These are phyloP conservation scores for Dendrostoma leiphaemia DNA, from an alignment of 2,329 filamentous ascomycete genomes.

Conservation along the genomic window DNA sequence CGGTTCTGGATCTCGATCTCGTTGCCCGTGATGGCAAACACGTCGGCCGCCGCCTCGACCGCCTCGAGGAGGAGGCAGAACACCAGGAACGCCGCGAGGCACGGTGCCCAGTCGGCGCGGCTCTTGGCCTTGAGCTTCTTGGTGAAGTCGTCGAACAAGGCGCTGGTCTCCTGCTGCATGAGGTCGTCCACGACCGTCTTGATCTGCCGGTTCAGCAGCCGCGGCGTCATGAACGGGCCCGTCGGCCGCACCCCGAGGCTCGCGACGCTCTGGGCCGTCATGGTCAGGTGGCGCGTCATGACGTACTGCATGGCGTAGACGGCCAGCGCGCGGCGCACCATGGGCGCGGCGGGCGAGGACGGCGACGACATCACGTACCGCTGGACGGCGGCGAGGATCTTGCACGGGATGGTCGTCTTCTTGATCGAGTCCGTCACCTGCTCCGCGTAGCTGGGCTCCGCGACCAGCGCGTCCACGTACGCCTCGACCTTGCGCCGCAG, in stretches of 20 bases:
- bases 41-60: conserved; percentile 52
- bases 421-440: conserved; percentile 48
- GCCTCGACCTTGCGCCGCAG: conserved; percentile 44
- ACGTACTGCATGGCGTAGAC: conserved; percentile 59
- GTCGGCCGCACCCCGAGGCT: conserved; percentile 43
- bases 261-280: conserved; percentile 43
- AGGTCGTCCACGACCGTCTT: conserved; percentile 57
- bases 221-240: conserved; percentile 46
- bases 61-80: conserved; percentile 59
- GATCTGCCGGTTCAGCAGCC: conserved; percentile 55
- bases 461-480: conserved; percentile 47
- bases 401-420: conserved; percentile 44
- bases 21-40: conserved; percentile 49
- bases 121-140: conserved; percentile 54
- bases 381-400: conserved; percentile 47
- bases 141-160: conserved; percentile 52
- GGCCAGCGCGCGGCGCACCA: conserved; percentile 52
- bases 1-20: conserved; percentile 44
- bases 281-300: conserved; percentile 52
- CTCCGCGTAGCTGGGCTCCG: conserved; percentile 46
- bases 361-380: conserved; percentile 43
- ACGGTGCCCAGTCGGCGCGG: conserved; percentile 54
- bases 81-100: conserved; percentile 54
- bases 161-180: conserved; percentile 48
- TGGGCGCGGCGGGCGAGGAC: conserved; percentile 46